phyloP scores from a whole-genome alignment of 768 basidiomycete species.

The Aureoboletus auriporus region DNA sequence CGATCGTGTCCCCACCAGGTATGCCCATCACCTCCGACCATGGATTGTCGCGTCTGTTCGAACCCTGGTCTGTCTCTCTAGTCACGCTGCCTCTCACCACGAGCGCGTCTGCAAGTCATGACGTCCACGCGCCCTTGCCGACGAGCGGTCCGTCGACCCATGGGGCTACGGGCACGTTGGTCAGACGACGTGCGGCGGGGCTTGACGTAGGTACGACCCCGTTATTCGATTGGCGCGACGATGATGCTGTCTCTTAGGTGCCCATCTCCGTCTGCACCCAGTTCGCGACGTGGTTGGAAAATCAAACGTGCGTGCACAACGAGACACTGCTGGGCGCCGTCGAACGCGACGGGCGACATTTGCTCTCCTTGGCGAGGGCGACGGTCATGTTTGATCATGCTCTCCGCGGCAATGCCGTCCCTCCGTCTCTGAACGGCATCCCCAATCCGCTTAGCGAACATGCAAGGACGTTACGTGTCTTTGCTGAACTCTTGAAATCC shows the following conservation, averaged over 20 bases:
- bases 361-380: slow-evolving; percentile 17
- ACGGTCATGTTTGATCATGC: slow-evolving; percentile 17
- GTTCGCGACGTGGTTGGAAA: slow-evolving; percentile 19
- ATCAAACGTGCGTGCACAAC: not conserved
- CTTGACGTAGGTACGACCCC: slow-evolving; percentile 11
- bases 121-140: no score
- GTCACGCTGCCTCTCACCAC: no score
- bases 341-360: slow-evolving; percentile 17
- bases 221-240: no score
- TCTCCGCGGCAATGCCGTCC: slow-evolving; percentile 4
- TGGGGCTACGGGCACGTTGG: no score
- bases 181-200: no score
- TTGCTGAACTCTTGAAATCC: slow-evolving; percentile 11
- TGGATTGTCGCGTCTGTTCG: not conserved
- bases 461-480: slow-evolving; percentile 13
- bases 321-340: slow-evolving; percentile 10
- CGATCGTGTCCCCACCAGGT: slow-evolving; percentile 4
- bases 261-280: slow-evolving; percentile 11
- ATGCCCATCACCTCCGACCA: not conserved
- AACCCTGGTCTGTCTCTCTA: no score
- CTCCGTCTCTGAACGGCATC: not conserved
- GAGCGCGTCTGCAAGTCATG: no score
- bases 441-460: not conserved
- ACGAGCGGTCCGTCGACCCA: not conserved
- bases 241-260: not conserved